Percentiles rank a stretch among this genome's conserved stretches.
Evolutionary conservation across 768 basidiomycete genomes (phyloP).

Genomic region (Gloeophyllum trabeum): DNA sequence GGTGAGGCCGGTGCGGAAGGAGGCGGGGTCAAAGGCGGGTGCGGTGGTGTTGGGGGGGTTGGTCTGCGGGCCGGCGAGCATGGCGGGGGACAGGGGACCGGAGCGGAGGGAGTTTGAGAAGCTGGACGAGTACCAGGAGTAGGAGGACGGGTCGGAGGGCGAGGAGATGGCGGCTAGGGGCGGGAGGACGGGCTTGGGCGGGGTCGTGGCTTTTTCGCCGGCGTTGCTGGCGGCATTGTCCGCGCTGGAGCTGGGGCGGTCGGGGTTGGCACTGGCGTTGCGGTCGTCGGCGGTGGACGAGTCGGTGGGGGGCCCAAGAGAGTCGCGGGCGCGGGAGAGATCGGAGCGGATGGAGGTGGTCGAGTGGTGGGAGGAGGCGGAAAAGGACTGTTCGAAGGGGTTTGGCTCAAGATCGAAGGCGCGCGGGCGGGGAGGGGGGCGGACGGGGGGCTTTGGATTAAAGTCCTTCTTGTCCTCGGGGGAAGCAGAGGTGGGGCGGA

Average conservation of each 20-base stretch:
- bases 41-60: conserved; percentile 22
- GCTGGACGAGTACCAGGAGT: conserved; percentile 51
- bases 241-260: conserved; percentile 10
- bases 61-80: conserved; percentile 82
- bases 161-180: conserved; percentile 74
- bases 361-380: conserved; percentile 25
- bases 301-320: conserved; percentile 17
- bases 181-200: conserved; percentile 65
- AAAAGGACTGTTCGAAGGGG: conserved; percentile 93
- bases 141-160: conserved; percentile 44
- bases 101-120: conserved; percentile 74
- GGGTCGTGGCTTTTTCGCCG: conserved; percentile 12
- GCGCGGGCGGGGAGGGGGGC: conserved; percentile 26
- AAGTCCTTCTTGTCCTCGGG: neutral
- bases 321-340: conserved; percentile 18
- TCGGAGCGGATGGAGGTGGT: conserved; percentile 28
- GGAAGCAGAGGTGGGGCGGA: neutral
- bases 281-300: conserved; percentile 18
- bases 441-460: conserved; percentile 6
- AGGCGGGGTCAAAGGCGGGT: conserved; percentile 54
- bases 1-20: conserved; percentile 81
- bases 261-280: conserved; percentile 18
- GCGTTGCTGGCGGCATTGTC: conserved; percentile 13
- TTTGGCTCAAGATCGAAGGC: conserved; percentile 80
- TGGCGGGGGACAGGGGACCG: conserved; percentile 91